Evolutionary conservation across 1,139 yeast species (phyloP).

Genomic region (Kodamaea suecica): DNA sequence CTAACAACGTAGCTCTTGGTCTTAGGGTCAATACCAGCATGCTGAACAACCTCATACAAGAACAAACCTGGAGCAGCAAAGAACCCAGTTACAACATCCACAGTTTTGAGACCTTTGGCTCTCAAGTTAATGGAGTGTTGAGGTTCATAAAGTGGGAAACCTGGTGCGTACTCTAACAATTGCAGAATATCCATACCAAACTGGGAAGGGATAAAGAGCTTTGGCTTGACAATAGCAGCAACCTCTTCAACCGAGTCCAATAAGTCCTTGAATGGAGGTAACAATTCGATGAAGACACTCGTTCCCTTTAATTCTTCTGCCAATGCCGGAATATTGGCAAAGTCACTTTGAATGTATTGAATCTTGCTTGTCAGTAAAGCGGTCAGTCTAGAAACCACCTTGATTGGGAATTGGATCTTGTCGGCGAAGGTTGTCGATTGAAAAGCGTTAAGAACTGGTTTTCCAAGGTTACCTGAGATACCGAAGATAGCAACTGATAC

Average conservation of each 20-base stretch:
- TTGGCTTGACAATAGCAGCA: slow-evolving; percentile 41
- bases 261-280: slow-evolving; percentile 25
- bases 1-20: slow-evolving; percentile 34
- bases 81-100: slow-evolving; percentile 43
- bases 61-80: slow-evolving; percentile 45
- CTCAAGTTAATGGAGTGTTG: slow-evolving; percentile 40
- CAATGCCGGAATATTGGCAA: slow-evolving; percentile 20
- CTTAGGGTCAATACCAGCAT: slow-evolving; percentile 37
- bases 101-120: slow-evolving; percentile 48
- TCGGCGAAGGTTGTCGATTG: slow-evolving; percentile 38
- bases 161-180: slow-evolving; percentile 25
- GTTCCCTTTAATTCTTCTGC: slow-evolving; percentile 41
- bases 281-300: slow-evolving; percentile 51
- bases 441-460: slow-evolving; percentile 45
- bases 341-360: slow-evolving; percentile 35
- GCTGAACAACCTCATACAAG: slow-evolving; percentile 32
- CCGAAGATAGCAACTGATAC: slow-evolving; percentile 49
- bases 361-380: slow-evolving; percentile 34
- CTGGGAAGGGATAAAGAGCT: slow-evolving; percentile 59
- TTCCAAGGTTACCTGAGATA: slow-evolving; percentile 49
- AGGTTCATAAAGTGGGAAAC: slow-evolving; percentile 35
- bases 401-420: slow-evolving; percentile 47
- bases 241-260: slow-evolving; percentile 29
- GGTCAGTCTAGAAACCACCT: slow-evolving; percentile 46
- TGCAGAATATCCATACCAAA: slow-evolving; percentile 47